Percentiles rank a stretch among this genome's conserved stretches.
Evolutionary conservation across 2,329 filamentous ascomycete species (phyloP).

Genomic region (Akanthomyces lecanii): DNA sequence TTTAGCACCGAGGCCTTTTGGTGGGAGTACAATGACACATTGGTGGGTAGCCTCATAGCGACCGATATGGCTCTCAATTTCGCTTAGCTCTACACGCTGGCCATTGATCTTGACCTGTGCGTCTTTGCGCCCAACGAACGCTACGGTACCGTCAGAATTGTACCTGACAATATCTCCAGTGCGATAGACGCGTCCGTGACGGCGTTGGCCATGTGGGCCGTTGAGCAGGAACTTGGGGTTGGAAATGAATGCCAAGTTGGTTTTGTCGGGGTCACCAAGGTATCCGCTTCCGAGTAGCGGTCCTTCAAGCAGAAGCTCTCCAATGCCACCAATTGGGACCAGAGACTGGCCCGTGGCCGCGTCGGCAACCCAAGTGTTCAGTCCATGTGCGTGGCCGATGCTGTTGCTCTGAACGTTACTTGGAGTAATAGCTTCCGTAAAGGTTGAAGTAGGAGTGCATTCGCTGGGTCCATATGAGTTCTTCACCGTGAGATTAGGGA

Average conservation of each 20-base stretch:
- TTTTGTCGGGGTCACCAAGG: constrained; percentile 43
- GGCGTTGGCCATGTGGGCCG: background rate
- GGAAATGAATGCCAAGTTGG: constrained; percentile 37
- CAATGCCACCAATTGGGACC: constrained; percentile 29
- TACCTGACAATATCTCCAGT: constrained; percentile 47
- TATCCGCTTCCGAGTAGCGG: constrained; percentile 47
- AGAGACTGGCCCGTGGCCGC: constrained; percentile 26
- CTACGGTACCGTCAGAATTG: constrained; percentile 36
- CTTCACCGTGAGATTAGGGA: constrained; percentile 9
- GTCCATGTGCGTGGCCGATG: constrained; percentile 15
- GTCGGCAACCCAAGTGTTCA: constrained; percentile 30
- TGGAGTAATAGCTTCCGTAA: background rate
- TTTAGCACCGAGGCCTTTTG: background rate
- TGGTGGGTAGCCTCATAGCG: background rate
- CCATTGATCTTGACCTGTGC: constrained; percentile 58
- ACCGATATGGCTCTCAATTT: constrained; percentile 23
- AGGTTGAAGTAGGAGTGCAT: background rate
- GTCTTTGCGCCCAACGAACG: constrained; percentile 51
- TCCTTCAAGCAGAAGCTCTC: constrained; percentile 38
- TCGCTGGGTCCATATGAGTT: background rate
- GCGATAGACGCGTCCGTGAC: constrained; percentile 34
- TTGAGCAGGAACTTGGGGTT: constrained; percentile 28
- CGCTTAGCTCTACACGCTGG: constrained; percentile 48
- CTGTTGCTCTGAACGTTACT: background rate
- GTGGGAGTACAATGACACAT: background rate